Base-by-base conservation (phyloP, 1,284 basidiomycete genomes). In the Vanrija sp. region DNA sequence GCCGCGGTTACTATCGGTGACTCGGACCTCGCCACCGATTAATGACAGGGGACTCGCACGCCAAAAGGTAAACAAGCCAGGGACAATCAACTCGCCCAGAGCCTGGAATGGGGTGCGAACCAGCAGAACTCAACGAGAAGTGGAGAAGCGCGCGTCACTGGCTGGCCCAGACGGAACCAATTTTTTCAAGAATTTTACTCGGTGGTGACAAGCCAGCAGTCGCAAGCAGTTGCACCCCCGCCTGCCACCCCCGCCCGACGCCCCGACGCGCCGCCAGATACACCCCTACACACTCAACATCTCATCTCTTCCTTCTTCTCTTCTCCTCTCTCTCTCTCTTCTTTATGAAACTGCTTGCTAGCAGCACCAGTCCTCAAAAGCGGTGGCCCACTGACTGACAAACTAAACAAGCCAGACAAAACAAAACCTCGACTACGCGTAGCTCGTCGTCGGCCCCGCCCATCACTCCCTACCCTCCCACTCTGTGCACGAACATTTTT, bases 291-390 rank as follows among this genome's bases (percentile, higher is more conserved):
- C 16, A 23, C 22, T 12, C 5, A 6, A 19, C 47, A 38, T 45
- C 45, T 47, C 42, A 42, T 41, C 49, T 50, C 22, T 46, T 42
- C 37, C 35, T 19, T 42, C 47, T 56, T 60, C 51, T 53, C 35
- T 55, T 56, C 51, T 49, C 51, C 45, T 61, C 51, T 62, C 56
- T 60, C 51, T 54, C 43, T 61, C 53, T 59, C 46, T 57, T 31
- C 27, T 31, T 6, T 12, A 31, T 31, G 27, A 31, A 31, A 36
- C 35, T 46, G 45, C 45, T 46, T 22, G 36, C 36, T 37, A 38
- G 35, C 19, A 46, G 45, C 45, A 46, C 35, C 37, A 31, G 27
- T 31, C 27, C 27, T 31, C 27, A 31, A 31, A 31, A 31, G 27
- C 27, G 27, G 27, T 31, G 27, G 27, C 27, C 27, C 7, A 31